These are phyloP conservation scores for Diaporthe vaccinii DNA, from an alignment of 2,329 filamentous ascomycete species.

Conservation along the genomic window DNA sequence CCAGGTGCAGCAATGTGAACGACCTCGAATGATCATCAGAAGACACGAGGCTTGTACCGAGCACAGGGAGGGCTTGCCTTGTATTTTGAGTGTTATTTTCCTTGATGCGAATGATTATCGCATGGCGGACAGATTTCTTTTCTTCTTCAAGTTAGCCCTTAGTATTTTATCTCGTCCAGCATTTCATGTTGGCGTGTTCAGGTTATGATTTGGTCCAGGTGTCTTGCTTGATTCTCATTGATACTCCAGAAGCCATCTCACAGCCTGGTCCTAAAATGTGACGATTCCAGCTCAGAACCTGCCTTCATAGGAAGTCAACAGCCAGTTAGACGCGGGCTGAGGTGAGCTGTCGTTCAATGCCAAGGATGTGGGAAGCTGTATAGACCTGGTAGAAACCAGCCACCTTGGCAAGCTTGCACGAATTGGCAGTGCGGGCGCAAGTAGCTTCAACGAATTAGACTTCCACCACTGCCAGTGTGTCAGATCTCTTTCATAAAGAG, in stretches of 20 bases:
- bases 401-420: not conserved
- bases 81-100: not conserved
- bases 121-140: not conserved
- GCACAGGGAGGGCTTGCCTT: not conserved
- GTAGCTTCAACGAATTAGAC: not conserved
- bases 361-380: not conserved
- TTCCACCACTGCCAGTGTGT: not conserved
- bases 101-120: not conserved
- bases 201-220: not conserved
- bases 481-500: not conserved
- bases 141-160: not conserved
- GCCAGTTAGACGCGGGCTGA: not conserved
- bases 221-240: not conserved
- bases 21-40: not conserved
- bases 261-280: not conserved
- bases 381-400: not conserved
- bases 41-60: not conserved
- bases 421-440: not conserved
- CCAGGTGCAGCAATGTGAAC: not conserved
- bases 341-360: not conserved
- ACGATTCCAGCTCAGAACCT: not conserved
- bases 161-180: not conserved
- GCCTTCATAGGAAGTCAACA: not conserved
- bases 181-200: not conserved
- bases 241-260: not conserved